Percentiles rank a stretch among this genome's conserved stretches.
Conservation (phyloP, 768 basidiomycete genomes). For the Phlebiopsis flavidoalba region DNA sequence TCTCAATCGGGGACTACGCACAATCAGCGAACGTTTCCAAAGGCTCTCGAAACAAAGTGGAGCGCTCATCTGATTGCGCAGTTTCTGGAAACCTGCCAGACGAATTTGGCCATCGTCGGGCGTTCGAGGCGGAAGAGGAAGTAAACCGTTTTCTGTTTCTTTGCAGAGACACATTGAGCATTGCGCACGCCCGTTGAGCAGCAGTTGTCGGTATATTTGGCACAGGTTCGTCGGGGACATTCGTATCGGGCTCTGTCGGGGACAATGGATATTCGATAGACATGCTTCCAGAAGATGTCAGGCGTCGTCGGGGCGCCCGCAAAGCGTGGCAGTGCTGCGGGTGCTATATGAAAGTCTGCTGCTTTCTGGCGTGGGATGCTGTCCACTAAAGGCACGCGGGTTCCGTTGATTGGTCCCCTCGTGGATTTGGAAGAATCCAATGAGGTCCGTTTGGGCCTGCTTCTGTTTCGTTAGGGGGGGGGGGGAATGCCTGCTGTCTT, state of each 20-base stretch:
- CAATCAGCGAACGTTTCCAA: neutral
- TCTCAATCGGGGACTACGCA: slow-evolving; percentile 73
- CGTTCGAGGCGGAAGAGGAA: slow-evolving; percentile 66
- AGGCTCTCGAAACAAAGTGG: neutral
- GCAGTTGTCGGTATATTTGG: slow-evolving; percentile 48
- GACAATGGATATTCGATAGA: neutral
- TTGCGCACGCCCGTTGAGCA: slow-evolving; percentile 62
- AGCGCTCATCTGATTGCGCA: slow-evolving; percentile 54
- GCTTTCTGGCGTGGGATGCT: neutral
- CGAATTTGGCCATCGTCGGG: slow-evolving; percentile 77
- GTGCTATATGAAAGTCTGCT: neutral
- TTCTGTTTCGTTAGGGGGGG: too few species aligned
- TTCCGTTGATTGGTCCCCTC: neutral
- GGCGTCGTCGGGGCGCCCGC: neutral
- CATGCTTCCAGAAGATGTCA: neutral
- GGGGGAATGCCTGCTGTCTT: neutral
- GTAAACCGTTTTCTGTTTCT: slow-evolving; percentile 65
- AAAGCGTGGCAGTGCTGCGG: neutral
- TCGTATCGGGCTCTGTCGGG: neutral
- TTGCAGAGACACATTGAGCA: slow-evolving; percentile 85
- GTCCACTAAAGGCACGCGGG: neutral
- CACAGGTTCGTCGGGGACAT: slow-evolving; percentile 30
- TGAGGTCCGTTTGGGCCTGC: neutral
- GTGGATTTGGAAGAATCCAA: neutral
- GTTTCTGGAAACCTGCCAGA: slow-evolving; percentile 73